A percentile compares a stretch with the other conserved stretches of the same genome.
These are phyloP conservation scores for Leccinum solheimii DNA, from an alignment of 1,284 basidiomycete species.

Conservation along the genomic window DNA sequence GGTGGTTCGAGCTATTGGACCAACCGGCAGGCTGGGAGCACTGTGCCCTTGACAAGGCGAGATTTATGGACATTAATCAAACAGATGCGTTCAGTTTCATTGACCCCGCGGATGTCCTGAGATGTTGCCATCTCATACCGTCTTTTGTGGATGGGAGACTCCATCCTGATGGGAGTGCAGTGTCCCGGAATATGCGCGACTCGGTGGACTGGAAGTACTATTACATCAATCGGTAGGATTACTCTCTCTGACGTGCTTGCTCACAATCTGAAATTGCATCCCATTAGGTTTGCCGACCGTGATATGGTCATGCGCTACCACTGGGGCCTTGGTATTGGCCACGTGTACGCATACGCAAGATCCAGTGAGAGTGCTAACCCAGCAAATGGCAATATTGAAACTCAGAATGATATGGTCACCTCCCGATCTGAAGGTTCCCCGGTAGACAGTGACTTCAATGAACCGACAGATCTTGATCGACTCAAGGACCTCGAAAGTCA, in stretches of 20 bases:
- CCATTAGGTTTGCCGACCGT: conserved; percentile 9
- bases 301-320: conserved; percentile 13
- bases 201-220: neutral
- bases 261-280: neutral
- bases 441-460: neutral
- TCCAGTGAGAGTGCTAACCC: neutral
- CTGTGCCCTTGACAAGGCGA: neutral
- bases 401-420: neutral
- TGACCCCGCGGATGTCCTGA: neutral
- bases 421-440: neutral
- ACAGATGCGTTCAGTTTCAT: neutral
- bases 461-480: neutral
- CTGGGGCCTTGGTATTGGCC: neutral
- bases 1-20: neutral
- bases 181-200: neutral
- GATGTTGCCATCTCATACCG: neutral
- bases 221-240: conserved; percentile 7
- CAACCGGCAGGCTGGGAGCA: neutral
- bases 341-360: neutral
- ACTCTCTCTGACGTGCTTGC: neutral
- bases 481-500: neutral
- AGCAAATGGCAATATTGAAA: neutral
- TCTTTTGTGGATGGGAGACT: neutral
- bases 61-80: neutral
- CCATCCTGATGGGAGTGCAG: neutral